Evolutionary conservation across 2,329 filamentous ascomycete species (phyloP), one percentile per base, ranked within the genome.

Genomic region (Talaromyces sp.): DNA sequence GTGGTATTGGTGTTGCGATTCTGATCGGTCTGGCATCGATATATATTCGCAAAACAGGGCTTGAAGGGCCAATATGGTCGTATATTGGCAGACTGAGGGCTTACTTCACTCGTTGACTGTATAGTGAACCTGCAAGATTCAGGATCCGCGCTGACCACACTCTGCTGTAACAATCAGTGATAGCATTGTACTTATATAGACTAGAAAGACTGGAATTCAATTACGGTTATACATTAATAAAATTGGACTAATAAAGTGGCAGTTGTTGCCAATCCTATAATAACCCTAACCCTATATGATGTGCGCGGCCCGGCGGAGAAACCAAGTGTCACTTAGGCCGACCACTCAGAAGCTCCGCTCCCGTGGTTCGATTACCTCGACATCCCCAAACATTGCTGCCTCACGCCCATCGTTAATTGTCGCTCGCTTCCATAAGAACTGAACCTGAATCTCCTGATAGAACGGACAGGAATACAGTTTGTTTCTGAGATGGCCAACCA

Each of bases 1-100:
- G 85, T 16, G 85, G 86, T 31, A 79, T 88, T 56, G 89, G 86
- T 33, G 76, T 88, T 61, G 87, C 91, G 27, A 76, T 95, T 31
- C 73, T 89, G 6, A 84, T 94, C 56, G 91, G 87, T 33, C 77
- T 88, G 27, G 69, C 91, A 63, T 91, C 91, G 8, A 80, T 92
- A 65, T 90, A 89, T 76, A 75, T 93, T 67, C 83, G 87, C 62
- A 87, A 70, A 63, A 77, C 70, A 49, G 78, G 78, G 19, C 65
- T 77, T 27, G 79, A 80, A 63, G 70, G 65, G 11, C 68, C 72
- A 0, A 70, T 77, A 35, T 75, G 76, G 74, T 70, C 71, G 14
- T 75, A 74, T 66, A n/a, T 78, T 22, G 67, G 69, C 62, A 68
- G 68, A 63, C 67, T 77, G 43, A 73, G 72, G 63, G 54, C 63